These are phyloP conservation scores for Teratosphaeria gauchensis DNA, from an alignment of 2,329 filamentous ascomycete genomes.

Conservation along the genomic window DNA sequence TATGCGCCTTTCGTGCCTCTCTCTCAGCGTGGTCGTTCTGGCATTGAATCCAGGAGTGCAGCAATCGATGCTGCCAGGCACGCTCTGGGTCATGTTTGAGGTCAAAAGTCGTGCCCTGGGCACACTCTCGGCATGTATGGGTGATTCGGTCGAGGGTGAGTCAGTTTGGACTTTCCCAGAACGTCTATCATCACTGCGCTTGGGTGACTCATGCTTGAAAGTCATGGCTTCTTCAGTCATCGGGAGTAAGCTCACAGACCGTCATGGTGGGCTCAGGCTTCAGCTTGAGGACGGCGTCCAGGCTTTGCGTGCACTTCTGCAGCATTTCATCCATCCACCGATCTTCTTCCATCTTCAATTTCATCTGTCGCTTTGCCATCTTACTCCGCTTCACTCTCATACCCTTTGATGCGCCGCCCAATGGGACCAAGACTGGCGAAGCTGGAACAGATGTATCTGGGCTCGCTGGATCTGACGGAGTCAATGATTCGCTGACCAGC, in stretches of 20 bases:
- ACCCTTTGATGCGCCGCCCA: slow-evolving; percentile 17
- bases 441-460: slow-evolving; percentile 9
- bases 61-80: too few species aligned
- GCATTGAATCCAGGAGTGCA: too few species aligned
- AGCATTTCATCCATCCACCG: slow-evolving; percentile 33
- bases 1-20: too few species aligned
- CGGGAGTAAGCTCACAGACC: neutral
- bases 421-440: slow-evolving; percentile 16
- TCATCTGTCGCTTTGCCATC: slow-evolving; percentile 37
- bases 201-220: neutral
- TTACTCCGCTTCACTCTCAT: slow-evolving; percentile 31
- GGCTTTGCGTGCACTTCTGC: slow-evolving; percentile 26
- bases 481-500: slow-evolving; percentile 15
- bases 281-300: slow-evolving; percentile 15
- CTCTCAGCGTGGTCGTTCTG: too few species aligned
- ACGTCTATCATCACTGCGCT: neutral
- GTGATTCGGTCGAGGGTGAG: too few species aligned
- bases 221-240: neutral
- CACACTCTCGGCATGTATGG: too few species aligned
- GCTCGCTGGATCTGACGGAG: slow-evolving; percentile 14
- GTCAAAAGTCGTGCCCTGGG: too few species aligned
- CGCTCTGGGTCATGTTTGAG: too few species aligned
- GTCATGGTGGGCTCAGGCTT: neutral
- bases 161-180: too few species aligned
- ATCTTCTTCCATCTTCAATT: slow-evolving; percentile 34